Evolutionary conservation across 805 yeast species (phyloP).

Genomic region (Brettanomyces naardenensis): DNA sequence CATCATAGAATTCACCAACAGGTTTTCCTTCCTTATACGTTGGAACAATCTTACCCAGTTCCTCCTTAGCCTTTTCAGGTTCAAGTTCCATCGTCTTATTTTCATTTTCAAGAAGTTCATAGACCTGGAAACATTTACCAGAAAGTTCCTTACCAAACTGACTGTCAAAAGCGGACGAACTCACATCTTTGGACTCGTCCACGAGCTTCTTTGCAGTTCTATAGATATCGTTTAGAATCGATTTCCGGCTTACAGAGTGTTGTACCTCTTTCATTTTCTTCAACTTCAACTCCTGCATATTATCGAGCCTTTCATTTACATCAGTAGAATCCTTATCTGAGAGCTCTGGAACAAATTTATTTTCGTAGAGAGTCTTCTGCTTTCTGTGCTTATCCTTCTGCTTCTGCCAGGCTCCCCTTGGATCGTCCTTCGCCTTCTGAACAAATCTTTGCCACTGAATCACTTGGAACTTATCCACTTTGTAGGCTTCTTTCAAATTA

Average conservation of each 20-base stretch:
- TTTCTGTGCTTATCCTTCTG: slow-evolving; percentile 36
- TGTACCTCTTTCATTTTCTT: slow-evolving; percentile 27
- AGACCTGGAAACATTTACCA: slow-evolving; percentile 29
- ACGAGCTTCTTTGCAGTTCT: slow-evolving; percentile 12
- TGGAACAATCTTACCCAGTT: slow-evolving; percentile 37
- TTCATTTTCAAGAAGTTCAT: slow-evolving; percentile 20
- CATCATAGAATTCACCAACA: slow-evolving; percentile 22
- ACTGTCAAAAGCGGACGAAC: slow-evolving; percentile 25
- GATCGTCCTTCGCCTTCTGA: slow-evolving; percentile 45
- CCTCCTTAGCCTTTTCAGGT: slow-evolving; percentile 40
- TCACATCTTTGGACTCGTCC: slow-evolving; percentile 14
- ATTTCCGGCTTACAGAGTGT: slow-evolving; percentile 34
- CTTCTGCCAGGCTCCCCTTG: slow-evolving; percentile 47
- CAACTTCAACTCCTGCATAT: slow-evolving; percentile 24
- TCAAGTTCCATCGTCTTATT: slow-evolving; percentile 38
- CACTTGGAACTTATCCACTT: slow-evolving; percentile 65
- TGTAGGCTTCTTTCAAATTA: slow-evolving; percentile 54
- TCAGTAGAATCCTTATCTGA: slow-evolving; percentile 10
- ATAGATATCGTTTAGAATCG: slow-evolving; percentile 38
- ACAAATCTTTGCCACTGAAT: slow-evolving; percentile 71
- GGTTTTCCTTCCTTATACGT: slow-evolving; percentile 22
- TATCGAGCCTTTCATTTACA: slow-evolving; percentile 24
- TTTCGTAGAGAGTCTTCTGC: slow-evolving; percentile 25
- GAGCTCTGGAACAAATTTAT: slow-evolving; percentile 15
- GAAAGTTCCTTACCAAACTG: slow-evolving; percentile 29